Conservation (phyloP, 495 filamentous ascomycete genomes). For the Penicillium verhagenii region DNA sequence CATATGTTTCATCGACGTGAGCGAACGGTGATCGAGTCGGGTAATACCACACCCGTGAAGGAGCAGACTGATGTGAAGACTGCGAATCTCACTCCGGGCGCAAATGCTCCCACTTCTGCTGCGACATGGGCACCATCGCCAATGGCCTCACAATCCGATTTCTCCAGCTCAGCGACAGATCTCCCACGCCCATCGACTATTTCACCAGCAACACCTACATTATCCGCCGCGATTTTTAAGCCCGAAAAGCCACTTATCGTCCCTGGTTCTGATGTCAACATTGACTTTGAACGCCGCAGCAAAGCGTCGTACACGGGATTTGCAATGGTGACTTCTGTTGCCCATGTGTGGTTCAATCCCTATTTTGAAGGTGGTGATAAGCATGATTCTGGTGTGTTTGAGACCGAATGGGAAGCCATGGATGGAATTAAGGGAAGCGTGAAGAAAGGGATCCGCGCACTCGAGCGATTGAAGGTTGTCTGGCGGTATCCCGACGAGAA, state of each 20-base stretch:
- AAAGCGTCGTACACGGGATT: slow-evolving; percentile 70
- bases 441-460: slow-evolving; percentile 74
- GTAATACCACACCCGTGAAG: slow-evolving; percentile 7
- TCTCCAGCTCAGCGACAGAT: slow-evolving; percentile 10
- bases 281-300: slow-evolving; percentile 80
- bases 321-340: slow-evolving; percentile 87
- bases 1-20: slow-evolving; percentile 78
- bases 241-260: slow-evolving; percentile 65
- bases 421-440: slow-evolving; percentile 78
- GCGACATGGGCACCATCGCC: slow-evolving; percentile 9
- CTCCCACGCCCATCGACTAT: slow-evolving; percentile 6
- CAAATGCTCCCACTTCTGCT: not conserved
- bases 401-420: slow-evolving; percentile 63
- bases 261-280: slow-evolving; percentile 81
- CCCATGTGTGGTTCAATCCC: slow-evolving; percentile 94
- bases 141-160: slow-evolving; percentile 18
- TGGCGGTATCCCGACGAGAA: slow-evolving; percentile 56
- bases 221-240: slow-evolving; percentile 70
- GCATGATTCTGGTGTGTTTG: slow-evolving; percentile 57
- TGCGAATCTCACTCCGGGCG: not conserved
- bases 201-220: slow-evolving; percentile 9
- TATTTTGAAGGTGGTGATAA: slow-evolving; percentile 87
- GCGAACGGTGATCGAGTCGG: slow-evolving; percentile 64
- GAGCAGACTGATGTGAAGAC: not conserved
- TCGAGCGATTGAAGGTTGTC: slow-evolving; percentile 83